phyloP scores from a whole-genome alignment of 75 land plant genomes.

The Sequoia sempervirens region DNA sequence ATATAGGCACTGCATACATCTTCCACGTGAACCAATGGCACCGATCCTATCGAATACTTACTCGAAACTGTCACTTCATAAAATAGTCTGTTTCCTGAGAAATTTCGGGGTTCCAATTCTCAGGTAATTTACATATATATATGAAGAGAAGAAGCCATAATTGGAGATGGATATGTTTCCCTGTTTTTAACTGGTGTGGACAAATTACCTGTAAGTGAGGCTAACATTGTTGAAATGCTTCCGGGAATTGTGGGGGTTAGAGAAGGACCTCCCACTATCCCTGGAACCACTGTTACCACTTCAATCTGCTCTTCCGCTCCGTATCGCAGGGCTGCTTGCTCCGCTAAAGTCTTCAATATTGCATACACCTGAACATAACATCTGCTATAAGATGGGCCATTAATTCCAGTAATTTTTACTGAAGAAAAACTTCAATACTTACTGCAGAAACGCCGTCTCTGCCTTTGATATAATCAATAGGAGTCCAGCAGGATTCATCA shows the following conservation, averaged over 20 bases:
- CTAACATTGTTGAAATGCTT: neutral
- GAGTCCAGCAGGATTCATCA: slow-evolving; percentile 6
- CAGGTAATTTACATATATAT: neutral
- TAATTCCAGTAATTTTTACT: neutral
- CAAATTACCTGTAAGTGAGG: slow-evolving; percentile 7
- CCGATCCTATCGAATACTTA: slow-evolving; percentile 11
- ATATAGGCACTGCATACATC: slow-evolving; percentile 34
- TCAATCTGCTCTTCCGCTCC: neutral
- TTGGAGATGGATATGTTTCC: neutral
- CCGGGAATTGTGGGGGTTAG: neutral
- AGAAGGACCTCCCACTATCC: slow-evolving; percentile 18
- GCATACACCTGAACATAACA: neutral
- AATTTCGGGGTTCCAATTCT: neutral
- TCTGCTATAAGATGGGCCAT: neutral
- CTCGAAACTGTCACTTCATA: neutral
- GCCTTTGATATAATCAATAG: neutral
- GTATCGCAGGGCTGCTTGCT: neutral
- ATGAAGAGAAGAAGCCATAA: neutral
- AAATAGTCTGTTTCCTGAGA: neutral
- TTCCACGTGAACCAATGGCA: slow-evolving; percentile 25
- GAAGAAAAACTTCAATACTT: neutral
- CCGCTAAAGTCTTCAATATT: neutral
- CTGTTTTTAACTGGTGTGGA: neutral
- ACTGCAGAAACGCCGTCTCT: neutral
- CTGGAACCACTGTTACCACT: neutral